These are phyloP conservation scores for Emergomyces pasteurianus DNA, from an alignment of 2,329 filamentous ascomycete genomes.

Conservation along the genomic window DNA sequence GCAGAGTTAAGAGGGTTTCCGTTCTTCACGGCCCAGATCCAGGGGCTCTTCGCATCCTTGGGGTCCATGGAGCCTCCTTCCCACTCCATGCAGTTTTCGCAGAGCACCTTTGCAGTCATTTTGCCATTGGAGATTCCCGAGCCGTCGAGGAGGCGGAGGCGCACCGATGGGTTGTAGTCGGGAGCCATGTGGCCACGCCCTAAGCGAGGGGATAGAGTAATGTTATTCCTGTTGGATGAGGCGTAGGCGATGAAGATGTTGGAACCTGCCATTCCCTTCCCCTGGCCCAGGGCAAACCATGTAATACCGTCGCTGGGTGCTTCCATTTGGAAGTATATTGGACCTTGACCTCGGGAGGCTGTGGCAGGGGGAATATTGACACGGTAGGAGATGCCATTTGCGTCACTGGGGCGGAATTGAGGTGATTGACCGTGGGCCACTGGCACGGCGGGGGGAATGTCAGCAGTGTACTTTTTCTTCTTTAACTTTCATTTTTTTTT, in stretches of 20 bases:
- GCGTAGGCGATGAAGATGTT: slow-evolving; percentile 51
- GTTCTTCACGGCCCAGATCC: slow-evolving; percentile 40
- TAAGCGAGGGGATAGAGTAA: slow-evolving; percentile 45
- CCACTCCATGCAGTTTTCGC: slow-evolving; percentile 44
- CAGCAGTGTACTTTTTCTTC: neutral
- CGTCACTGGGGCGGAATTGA: slow-evolving; percentile 13
- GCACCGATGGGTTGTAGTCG: slow-evolving; percentile 27
- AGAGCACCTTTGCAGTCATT: slow-evolving; percentile 47
- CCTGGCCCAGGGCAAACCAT: slow-evolving; percentile 48
- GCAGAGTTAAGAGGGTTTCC: slow-evolving; percentile 39
- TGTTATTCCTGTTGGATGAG: slow-evolving; percentile 37
- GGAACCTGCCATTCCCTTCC: slow-evolving; percentile 40
- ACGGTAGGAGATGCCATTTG: slow-evolving; percentile 25
- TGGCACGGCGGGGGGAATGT: slow-evolving; percentile 9
- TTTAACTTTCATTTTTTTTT: no score
- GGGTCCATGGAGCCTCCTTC: slow-evolving; percentile 41
- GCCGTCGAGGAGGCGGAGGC: slow-evolving; percentile 41
- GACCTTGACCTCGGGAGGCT: slow-evolving; percentile 38
- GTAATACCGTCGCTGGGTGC: slow-evolving; percentile 38
- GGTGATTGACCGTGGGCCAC: slow-evolving; percentile 11
- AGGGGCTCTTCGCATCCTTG: slow-evolving; percentile 30
- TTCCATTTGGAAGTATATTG: slow-evolving; percentile 47
- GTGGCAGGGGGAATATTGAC: slow-evolving; percentile 45
- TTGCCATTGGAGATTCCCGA: slow-evolving; percentile 40
- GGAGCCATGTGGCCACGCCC: slow-evolving; percentile 36